phyloP scores from a whole-genome alignment of 495 filamentous ascomycete genomes.

The Daldinia childiae region DNA sequence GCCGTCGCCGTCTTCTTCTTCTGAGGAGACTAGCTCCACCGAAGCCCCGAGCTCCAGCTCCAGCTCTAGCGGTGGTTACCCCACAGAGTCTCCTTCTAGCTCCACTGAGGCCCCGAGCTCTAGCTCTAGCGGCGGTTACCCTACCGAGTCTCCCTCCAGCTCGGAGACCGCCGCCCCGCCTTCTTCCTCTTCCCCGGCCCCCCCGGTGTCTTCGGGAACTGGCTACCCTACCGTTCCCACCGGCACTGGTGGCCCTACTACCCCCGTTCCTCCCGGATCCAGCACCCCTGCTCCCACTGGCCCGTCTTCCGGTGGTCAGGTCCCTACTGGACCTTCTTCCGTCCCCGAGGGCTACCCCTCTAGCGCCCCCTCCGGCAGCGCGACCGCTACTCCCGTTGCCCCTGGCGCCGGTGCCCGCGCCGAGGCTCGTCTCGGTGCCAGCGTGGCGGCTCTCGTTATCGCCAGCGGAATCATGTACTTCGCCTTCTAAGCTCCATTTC shows the following conservation, averaged over 20 bases:
- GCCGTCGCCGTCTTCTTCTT: background rate
- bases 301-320: constrained; percentile 5
- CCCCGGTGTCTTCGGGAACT: constrained; percentile 5
- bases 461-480: constrained; percentile 37
- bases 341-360: background rate
- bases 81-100: constrained; percentile 3
- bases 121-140: background rate
- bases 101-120: constrained; percentile 10
- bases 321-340: constrained; percentile 5
- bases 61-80: background rate
- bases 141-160: constrained; percentile 20
- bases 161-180: background rate
- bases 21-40: constrained; percentile 3
- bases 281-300: background rate
- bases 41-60: constrained; percentile 3
- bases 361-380: background rate
- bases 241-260: constrained; percentile 3
- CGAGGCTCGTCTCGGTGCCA: constrained; percentile 34
- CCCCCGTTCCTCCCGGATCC: constrained; percentile 3
- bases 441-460: constrained; percentile 34
- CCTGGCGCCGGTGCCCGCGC: constrained; percentile 24
- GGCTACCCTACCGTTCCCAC: background rate
- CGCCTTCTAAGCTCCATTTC: constrained; percentile 30
- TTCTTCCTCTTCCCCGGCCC: constrained; percentile 1
- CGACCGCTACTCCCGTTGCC: constrained; percentile 15